phyloP scores from a whole-genome alignment of 345 rosid species.

The Eucalyptus caleyi region DNA sequence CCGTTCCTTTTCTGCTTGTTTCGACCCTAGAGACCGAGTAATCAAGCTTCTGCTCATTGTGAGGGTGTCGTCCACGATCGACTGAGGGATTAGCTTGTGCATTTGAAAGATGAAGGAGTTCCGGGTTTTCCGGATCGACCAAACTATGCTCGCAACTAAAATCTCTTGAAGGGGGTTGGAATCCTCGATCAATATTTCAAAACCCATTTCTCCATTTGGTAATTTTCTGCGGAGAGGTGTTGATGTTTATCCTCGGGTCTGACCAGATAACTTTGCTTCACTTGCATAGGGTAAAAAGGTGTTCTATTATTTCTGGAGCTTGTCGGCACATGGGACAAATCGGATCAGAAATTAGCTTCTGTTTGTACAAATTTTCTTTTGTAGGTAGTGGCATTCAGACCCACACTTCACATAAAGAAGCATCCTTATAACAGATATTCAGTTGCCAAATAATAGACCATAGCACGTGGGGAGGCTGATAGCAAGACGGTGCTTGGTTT shows the following conservation, averaged over 20 bases:
- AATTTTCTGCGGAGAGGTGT: neutral
- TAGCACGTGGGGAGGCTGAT: no score
- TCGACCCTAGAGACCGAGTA: no score
- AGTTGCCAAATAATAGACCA: no score
- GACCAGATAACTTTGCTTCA: neutral
- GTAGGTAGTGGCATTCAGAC: no score
- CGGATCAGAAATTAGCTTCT: neutral
- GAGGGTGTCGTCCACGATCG: neutral
- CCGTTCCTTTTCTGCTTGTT: no score
- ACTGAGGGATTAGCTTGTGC: neutral
- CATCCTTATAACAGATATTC: no score
- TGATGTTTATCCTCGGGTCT: neutral
- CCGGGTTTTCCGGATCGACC: neutral
- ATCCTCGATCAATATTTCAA: neutral
- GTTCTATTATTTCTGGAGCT: neutral
- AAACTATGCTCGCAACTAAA: neutral
- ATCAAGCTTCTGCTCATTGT: neutral
- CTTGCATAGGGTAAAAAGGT: neutral
- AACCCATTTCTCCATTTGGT: neutral
- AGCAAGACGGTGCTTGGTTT: no score
- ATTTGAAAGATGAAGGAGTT: no score
- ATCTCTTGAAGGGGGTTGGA: neutral
- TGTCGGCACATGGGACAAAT: neutral
- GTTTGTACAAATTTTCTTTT: neutral
- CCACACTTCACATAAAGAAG: no score